These are phyloP conservation scores for Peltaster fructicola DNA, from an alignment of 2,329 filamentous ascomycete species.

Conservation along the genomic window DNA sequence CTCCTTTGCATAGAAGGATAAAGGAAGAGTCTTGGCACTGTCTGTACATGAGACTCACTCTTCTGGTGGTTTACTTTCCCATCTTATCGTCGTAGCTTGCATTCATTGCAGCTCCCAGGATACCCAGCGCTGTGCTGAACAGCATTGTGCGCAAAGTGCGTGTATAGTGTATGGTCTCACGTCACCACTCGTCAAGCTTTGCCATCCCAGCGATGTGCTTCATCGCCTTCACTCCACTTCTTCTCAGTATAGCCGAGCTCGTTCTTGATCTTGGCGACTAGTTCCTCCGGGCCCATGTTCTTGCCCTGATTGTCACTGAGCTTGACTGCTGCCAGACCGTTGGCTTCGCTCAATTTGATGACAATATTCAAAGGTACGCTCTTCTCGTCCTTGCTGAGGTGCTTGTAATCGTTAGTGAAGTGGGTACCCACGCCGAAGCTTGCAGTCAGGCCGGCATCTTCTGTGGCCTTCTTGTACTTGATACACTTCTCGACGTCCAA, in stretches of 20 bases:
- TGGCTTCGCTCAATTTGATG: constrained; percentile 82
- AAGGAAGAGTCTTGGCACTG: too few species aligned
- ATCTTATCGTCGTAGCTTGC: too few species aligned
- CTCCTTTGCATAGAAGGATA: too few species aligned
- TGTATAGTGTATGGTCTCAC: too few species aligned
- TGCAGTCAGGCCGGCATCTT: constrained; percentile 63
- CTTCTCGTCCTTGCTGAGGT: constrained; percentile 55
- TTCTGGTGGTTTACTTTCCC: too few species aligned
- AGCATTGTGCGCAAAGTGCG: too few species aligned
- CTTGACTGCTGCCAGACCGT: constrained; percentile 70
- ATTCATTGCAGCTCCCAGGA: too few species aligned
- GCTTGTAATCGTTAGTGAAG: constrained; percentile 80
- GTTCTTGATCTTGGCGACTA: constrained; percentile 68
- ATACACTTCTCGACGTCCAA: constrained; percentile 80
- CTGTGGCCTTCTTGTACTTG: constrained; percentile 71
- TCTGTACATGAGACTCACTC: too few species aligned
- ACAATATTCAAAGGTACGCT: constrained; percentile 91
- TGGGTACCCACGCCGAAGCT: constrained; percentile 92
- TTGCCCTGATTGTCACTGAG: constrained; percentile 78
- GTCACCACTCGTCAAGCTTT: constrained; percentile 4
- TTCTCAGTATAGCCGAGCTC: constrained; percentile 74
- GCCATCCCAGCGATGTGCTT: constrained; percentile 63
- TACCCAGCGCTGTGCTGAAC: too few species aligned
- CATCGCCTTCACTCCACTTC: constrained; percentile 67
- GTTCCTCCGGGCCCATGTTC: constrained; percentile 74